Conservation (phyloP, 2,329 filamentous ascomycete species). For the Sordariomycetes sp. region DNA sequence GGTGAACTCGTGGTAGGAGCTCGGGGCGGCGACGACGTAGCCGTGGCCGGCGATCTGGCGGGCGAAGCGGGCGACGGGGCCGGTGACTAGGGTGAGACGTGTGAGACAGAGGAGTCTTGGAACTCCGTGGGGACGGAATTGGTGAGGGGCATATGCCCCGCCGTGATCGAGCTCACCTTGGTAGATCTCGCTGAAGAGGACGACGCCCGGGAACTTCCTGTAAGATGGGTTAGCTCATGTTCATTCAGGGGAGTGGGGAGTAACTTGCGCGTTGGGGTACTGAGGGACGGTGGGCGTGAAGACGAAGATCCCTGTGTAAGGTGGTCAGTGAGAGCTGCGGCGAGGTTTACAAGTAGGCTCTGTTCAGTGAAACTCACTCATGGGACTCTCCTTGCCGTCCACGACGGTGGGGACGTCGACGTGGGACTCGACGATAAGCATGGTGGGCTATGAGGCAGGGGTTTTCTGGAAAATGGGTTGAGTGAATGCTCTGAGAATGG, state of each 20-base stretch:
- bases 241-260: constrained; percentile 1
- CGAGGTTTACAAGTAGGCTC: background rate
- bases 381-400: constrained; percentile 41
- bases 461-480: background rate
- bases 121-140: background rate
- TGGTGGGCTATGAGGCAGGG: constrained; percentile 12
- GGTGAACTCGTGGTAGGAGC: constrained; percentile 88
- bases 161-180: constrained; percentile 53
- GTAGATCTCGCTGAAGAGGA: constrained; percentile 89
- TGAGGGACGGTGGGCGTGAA: constrained; percentile 79
- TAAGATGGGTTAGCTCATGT: constrained; percentile 27
- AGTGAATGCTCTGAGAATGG: background rate
- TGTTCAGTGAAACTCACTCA: constrained; percentile 30
- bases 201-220: constrained; percentile 63
- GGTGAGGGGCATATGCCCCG: background rate
- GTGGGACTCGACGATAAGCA: constrained; percentile 44
- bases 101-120: no score
- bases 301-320: constrained; percentile 63
- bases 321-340: background rate
- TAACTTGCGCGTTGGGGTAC: constrained; percentile 69
- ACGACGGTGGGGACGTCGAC: constrained; percentile 37
- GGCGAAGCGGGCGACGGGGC: constrained; percentile 79
- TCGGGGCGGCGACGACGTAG: constrained; percentile 86
- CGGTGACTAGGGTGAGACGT: constrained; percentile 53
- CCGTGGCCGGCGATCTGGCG: constrained; percentile 87